Percentiles rank a stretch among this genome's conserved stretches.
These are phyloP conservation scores for Penicillium verhagenii DNA, from an alignment of 495 filamentous ascomycete species.

Conservation along the genomic window DNA sequence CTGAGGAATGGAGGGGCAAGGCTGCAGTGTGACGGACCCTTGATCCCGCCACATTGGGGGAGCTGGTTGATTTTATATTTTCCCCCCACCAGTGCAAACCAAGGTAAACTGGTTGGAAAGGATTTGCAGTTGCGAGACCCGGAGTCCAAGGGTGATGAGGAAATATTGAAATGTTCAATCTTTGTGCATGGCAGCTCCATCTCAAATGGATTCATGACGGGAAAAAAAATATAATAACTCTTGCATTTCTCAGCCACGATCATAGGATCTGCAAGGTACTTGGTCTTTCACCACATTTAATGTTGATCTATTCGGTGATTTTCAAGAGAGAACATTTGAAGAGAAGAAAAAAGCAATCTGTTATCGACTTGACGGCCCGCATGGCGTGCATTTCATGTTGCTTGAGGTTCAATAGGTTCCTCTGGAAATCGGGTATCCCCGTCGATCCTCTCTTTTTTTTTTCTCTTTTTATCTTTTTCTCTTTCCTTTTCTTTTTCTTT, in stretches of 20 bases:
- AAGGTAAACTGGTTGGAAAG: too few relatives aligned
- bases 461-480: background rate
- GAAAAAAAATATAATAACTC: background rate
- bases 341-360: background rate
- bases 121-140: too few relatives aligned
- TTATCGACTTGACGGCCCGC: background rate
- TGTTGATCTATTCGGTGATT: too few relatives aligned
- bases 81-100: background rate
- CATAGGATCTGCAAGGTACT: too few relatives aligned
- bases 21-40: background rate
- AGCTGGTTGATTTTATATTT: background rate
- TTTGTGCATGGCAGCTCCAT: too few relatives aligned
- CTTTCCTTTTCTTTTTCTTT: too few relatives aligned
- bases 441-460: background rate
- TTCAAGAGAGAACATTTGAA: background rate
- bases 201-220: too few relatives aligned
- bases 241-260: background rate
- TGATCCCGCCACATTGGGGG: background rate
- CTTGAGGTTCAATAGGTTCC: background rate
- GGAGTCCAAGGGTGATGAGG: too few relatives aligned
- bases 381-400: background rate
- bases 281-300: too few relatives aligned
- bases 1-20: background rate
- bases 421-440: conserved; percentile 12
- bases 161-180: too few relatives aligned